Percentiles rank a stretch among this genome's conserved stretches.
Evolutionary conservation across 1,139 yeast species (phyloP).

Genomic region (Kluyveromyces marxianus): DNA sequence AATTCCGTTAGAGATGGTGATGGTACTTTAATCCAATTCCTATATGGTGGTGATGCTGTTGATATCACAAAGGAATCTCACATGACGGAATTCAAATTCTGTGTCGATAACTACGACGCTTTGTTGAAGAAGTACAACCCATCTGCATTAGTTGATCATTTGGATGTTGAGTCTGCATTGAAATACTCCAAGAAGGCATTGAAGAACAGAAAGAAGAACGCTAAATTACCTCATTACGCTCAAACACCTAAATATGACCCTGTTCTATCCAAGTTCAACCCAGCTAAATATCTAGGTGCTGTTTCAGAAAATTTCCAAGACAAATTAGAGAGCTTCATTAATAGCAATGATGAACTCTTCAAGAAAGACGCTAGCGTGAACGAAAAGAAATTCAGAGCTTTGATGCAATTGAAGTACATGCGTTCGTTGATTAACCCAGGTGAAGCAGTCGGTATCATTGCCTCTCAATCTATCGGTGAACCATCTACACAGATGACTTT

Average conservation of each 20-base stretch:
- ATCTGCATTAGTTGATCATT: slow-evolving; percentile 58
- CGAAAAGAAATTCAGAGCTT: slow-evolving; percentile 86
- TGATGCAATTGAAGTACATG: slow-evolving; percentile 98
- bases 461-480: slow-evolving; percentile 97
- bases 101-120: slow-evolving; percentile 84
- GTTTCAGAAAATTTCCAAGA: slow-evolving; percentile 87
- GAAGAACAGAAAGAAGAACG: slow-evolving; percentile 66
- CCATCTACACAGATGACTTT: slow-evolving; percentile 99
- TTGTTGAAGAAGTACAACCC: slow-evolving; percentile 84
- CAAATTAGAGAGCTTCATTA: slow-evolving; percentile 64
- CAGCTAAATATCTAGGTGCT: slow-evolving; percentile 84
- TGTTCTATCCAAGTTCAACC: slow-evolving; percentile 75
- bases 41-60: slow-evolving; percentile 95
- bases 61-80: slow-evolving; percentile 94
- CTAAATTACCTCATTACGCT: slow-evolving; percentile 52
- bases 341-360: slow-evolving; percentile 46
- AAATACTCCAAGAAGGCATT: slow-evolving; percentile 74
- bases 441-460: slow-evolving; percentile 97
- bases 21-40: slow-evolving; percentile 87
- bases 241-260: slow-evolving; percentile 77
- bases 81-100: slow-evolving; percentile 88
- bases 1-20: slow-evolving; percentile 94
- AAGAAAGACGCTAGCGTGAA: slow-evolving; percentile 41
- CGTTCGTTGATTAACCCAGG: slow-evolving; percentile 93
- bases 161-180: slow-evolving; percentile 78